Evolutionary conservation across 257 asterid species (phyloP), one percentile per base, ranked within the genome.

Genomic region (Salvia miltiorrhiza): DNA sequence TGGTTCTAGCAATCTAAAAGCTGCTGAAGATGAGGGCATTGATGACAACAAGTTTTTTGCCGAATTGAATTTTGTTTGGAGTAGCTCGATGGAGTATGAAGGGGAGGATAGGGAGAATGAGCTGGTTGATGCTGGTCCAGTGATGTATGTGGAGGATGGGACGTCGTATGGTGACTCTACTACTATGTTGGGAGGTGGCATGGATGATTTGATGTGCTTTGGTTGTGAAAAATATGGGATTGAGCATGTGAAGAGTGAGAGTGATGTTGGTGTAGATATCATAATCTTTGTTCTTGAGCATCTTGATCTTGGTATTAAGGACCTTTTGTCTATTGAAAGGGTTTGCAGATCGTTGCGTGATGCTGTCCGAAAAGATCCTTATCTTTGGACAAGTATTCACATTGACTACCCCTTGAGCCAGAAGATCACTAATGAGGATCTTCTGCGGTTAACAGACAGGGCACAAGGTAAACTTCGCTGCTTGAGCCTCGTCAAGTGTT

Each of bases 291-390:
- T 86, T 74, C 85, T 90, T 69, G 73, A 79, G 67, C 80, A 81
- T 80, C 87, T 92, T 39, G 77, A 81, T 78, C 83, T 92, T 47
- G 83, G 82, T 17, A 72, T 85, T 65, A 64, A 52, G 71, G 96
- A 92, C 75, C 93, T 90, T 43, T 83, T 90, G 30, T 71, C 90
- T 20, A 70, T 90, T 26, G 96, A 86, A 83, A 70, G 77, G 74
- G 97, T 90, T 71, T 92, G 96, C 85, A 90, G 80, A 79, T 48
- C 87, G 0, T 59, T 92, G 72, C 71, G 84, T 1, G 83, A 85
- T 49, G 83, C 83, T 4, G 95, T 92, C 62, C 87, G n/a, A 23
- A 76, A 73, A 35, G 93, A 92, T 66, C 84, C 96, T 37, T 90
- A 81, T 76, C 69, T 89, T 33, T 92, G 98, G 98, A 83, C 82